These are phyloP conservation scores for Fusarium devonianum DNA, from an alignment of 2,329 filamentous ascomycete genomes.

Conservation along the genomic window DNA sequence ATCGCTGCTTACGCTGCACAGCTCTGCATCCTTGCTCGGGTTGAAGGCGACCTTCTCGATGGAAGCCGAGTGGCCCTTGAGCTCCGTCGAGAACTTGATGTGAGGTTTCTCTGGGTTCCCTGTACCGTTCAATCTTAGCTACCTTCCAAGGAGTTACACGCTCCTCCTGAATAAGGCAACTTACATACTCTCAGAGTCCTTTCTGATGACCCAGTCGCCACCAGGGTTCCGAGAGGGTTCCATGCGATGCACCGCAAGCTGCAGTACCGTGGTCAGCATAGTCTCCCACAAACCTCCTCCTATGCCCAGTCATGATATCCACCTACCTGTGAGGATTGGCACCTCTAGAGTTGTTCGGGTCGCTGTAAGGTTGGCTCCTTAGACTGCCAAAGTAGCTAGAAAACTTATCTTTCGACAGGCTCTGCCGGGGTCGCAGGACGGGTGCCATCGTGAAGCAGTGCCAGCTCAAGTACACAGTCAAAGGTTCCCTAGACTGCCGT, in stretches of 20 bases:
- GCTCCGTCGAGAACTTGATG: constrained; percentile 76
- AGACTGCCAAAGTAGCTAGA: constrained; percentile 69
- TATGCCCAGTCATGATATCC: constrained; percentile 23
- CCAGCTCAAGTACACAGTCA: not conserved
- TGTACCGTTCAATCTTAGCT: constrained; percentile 38
- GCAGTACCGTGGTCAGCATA: constrained; percentile 23
- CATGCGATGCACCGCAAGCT: constrained; percentile 84
- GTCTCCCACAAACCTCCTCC: not conserved
- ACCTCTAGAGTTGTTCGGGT: constrained; percentile 63
- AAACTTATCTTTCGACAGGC: constrained; percentile 75
- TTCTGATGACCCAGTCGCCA: constrained; percentile 81
- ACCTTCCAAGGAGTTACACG: too few species aligned
- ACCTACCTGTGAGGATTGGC: constrained; percentile 64
- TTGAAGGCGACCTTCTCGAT: constrained; percentile 83
- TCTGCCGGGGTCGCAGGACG: constrained; percentile 56
- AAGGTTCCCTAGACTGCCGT: not conserved
- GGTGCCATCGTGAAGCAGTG: constrained; percentile 48
- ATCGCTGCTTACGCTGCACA: constrained; percentile 77
- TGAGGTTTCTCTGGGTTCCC: constrained; percentile 80
- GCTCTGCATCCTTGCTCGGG: constrained; percentile 76
- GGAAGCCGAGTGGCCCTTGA: constrained; percentile 69
- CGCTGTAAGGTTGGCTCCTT: constrained; percentile 75
- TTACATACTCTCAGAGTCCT: constrained; percentile 76
- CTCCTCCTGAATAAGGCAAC: constrained; percentile 33
- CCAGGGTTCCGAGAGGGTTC: constrained; percentile 83